phyloP scores from a whole-genome alignment of 805 yeast species.

The Sugiyamaella americana region DNA sequence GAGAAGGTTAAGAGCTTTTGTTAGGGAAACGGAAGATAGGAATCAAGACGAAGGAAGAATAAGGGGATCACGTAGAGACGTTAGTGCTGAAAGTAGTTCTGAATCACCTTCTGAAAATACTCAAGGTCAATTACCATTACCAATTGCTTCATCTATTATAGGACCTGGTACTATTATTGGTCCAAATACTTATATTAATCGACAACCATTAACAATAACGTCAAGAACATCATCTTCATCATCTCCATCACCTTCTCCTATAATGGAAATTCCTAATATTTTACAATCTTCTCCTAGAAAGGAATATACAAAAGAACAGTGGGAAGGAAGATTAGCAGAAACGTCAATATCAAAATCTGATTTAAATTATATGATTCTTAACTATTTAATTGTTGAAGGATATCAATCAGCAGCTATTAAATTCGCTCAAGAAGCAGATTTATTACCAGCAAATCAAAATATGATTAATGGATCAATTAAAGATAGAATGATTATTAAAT shows the following conservation, averaged over 20 bases:
- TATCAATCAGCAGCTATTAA: slow-evolving; percentile 59
- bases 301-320: slow-evolving; percentile 23
- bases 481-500: slow-evolving; percentile 48
- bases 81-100: neutral
- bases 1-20: no score
- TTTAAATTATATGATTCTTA: slow-evolving; percentile 52
- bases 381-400: slow-evolving; percentile 73
- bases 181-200: neutral
- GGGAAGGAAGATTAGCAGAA: slow-evolving; percentile 25
- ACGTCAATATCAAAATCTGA: slow-evolving; percentile 23
- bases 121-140: neutral
- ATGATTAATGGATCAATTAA: slow-evolving; percentile 30
- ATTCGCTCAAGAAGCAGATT: slow-evolving; percentile 50
- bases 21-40: no score
- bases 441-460: slow-evolving; percentile 9
- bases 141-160: neutral
- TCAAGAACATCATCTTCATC: neutral
- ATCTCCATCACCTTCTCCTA: neutral
- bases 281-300: slow-evolving; percentile 7
- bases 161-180: neutral
- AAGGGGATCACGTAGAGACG: neutral
- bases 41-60: neutral
- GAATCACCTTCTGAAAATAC: neutral
- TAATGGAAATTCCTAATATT: neutral
- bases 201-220: neutral